These are phyloP conservation scores for Solanum pennellii DNA, from an alignment of 257 asterid species.

Conservation along the genomic window DNA sequence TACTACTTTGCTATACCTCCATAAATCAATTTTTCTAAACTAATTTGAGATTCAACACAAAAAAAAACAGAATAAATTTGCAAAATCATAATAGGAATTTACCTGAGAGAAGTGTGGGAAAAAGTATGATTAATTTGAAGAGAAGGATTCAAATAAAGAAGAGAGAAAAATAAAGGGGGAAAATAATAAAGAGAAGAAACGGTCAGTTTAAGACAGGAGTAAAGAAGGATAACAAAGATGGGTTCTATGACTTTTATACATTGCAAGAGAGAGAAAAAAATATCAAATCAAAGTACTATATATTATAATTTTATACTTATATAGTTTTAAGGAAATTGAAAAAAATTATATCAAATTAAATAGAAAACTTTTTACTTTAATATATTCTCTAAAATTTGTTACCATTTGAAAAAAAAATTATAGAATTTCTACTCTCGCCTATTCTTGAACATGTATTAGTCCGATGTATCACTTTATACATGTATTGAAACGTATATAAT, in stretches of 20 bases:
- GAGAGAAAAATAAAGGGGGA: background rate
- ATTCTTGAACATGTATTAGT: background rate
- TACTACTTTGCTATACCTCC: background rate
- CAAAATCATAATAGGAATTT: background rate
- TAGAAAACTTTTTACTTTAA: too few relatives aligned
- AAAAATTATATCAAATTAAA: background rate
- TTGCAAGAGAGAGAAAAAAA: background rate
- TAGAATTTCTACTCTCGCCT: too few relatives aligned
- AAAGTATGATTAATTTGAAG: background rate
- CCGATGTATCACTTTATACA: too few relatives aligned
- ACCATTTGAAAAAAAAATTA: background rate
- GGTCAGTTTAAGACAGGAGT: slow-evolving; percentile 34
- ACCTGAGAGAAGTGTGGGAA: slow-evolving; percentile 52
- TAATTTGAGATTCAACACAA: background rate
- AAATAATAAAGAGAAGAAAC: slow-evolving; percentile 1
- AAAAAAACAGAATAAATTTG: too few relatives aligned
- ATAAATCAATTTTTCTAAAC: background rate
- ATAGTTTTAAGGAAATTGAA: background rate
- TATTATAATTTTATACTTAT: background rate
- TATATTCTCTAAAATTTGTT: too few relatives aligned
- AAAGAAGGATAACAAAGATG: slow-evolving; percentile 22
- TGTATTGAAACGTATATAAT: too few relatives aligned
- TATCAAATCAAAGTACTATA: background rate
- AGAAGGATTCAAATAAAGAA: background rate
- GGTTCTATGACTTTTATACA: background rate